phyloP scores from a whole-genome alignment of 2,329 filamentous ascomycete species.

The Chaetothyriales sp. region DNA sequence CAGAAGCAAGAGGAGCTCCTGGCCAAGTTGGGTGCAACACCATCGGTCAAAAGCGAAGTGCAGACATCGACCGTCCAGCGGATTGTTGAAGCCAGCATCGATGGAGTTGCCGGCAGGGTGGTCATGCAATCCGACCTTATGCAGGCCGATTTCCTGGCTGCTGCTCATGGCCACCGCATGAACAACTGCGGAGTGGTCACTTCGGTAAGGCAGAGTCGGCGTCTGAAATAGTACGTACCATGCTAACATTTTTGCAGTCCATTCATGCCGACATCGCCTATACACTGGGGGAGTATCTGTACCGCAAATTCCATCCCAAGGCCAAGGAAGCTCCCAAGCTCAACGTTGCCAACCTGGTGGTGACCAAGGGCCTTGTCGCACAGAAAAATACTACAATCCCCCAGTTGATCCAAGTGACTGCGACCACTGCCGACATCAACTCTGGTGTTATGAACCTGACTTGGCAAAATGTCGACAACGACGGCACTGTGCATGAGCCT shows the following conservation, averaged over 20 bases:
- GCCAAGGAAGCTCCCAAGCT: constrained; percentile 19
- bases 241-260: constrained; percentile 11
- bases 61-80: constrained; percentile 15
- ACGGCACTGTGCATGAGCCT: constrained; percentile 16
- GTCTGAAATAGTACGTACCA: not conserved
- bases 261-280: constrained; percentile 19
- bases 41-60: not conserved
- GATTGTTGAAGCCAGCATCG: constrained; percentile 24
- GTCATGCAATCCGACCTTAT: constrained; percentile 22
- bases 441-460: not conserved
- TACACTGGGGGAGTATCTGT: constrained; percentile 18
- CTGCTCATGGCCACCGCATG: constrained; percentile 31
- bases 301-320: constrained; percentile 6
- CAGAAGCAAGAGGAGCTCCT: constrained; percentile 1
- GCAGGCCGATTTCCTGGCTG: constrained; percentile 24
- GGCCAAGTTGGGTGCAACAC: not conserved
- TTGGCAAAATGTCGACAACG: constrained; percentile 19
- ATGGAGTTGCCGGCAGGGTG: constrained; percentile 17
- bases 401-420: constrained; percentile 23
- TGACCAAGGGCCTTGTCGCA: constrained; percentile 20
- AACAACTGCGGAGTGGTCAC: constrained; percentile 30
- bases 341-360: constrained; percentile 22
- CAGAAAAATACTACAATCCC: constrained; percentile 15
- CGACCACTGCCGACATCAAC: not conserved
- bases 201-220: not conserved